Evolutionary conservation across 352 stramenopile genomes (phyloP).

Genomic region (Hyaloperonospora brassicae): DNA sequence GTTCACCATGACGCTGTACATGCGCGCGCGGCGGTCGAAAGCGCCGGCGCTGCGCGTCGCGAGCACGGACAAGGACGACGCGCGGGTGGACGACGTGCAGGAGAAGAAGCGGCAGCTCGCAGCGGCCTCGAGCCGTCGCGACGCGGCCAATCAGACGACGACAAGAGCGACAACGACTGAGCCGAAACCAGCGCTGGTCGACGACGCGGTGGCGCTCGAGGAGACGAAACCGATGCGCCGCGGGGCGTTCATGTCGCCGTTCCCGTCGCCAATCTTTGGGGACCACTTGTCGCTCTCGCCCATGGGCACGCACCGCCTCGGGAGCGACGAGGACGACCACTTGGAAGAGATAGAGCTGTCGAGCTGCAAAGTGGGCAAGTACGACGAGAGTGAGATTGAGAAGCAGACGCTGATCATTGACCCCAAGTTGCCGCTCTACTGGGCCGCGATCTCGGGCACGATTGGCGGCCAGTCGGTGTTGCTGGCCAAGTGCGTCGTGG

Average conservation of each 20-base stretch:
- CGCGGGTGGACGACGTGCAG: conserved; percentile 41
- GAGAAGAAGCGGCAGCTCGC: conserved; percentile 45
- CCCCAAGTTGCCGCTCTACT: conserved; percentile 81
- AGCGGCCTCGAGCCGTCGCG: no score
- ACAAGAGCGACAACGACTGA: no score
- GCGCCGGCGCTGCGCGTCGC: conserved; percentile 66
- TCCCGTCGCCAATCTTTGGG: conserved; percentile 60
- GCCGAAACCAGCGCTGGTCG: conserved; percentile 16
- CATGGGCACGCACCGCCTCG: conserved; percentile 24
- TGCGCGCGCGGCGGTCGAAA: conserved; percentile 73
- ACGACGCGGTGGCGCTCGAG: conserved; percentile 28
- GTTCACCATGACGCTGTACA: conserved; percentile 77
- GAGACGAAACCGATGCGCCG: conserved; percentile 21
- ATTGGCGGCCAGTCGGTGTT: conserved; percentile 78
- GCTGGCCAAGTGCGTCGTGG: conserved; percentile 76
- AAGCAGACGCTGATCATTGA: conserved; percentile 83
- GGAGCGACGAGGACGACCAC: conserved; percentile 46
- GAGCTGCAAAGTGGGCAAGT: conserved; percentile 47
- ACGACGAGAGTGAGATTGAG: conserved; percentile 61
- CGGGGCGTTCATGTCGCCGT: conserved; percentile 70
- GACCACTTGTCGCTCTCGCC: conserved; percentile 44
- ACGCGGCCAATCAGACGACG: no score
- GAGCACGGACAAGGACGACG: conserved; percentile 42
- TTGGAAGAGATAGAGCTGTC: conserved; percentile 52
- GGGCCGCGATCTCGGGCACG: conserved; percentile 79